A percentile compares a stretch with the other conserved stretches of the same genome.
phyloP scores from a whole-genome alignment of 345 rosid species.

The Dimocarpus longan region DNA sequence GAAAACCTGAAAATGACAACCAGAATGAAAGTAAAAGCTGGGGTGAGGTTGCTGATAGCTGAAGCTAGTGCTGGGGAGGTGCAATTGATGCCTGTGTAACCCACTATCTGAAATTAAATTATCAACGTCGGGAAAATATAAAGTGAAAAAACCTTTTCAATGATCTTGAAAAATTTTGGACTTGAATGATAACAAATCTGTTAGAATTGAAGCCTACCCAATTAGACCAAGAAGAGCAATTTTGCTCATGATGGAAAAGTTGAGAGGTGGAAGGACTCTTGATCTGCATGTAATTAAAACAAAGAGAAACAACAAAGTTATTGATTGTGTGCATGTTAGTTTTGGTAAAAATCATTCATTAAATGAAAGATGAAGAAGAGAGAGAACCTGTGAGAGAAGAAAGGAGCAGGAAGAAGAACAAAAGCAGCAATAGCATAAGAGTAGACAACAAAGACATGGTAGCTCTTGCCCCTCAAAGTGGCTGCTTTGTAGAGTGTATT shows the following conservation, averaged over 20 bases:
- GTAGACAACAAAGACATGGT: conserved; percentile 74
- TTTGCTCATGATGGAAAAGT: conserved; percentile 57
- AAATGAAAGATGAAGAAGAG: not conserved
- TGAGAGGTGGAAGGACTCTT: conserved; percentile 71
- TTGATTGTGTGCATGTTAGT: not conserved
- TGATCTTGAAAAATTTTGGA: too few relatives aligned
- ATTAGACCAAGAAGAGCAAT: conserved; percentile 78
- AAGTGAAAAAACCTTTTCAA: not conserved
- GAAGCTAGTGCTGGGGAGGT: conserved; percentile 94
- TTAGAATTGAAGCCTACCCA: conserved; percentile 50
- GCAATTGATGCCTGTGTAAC: conserved; percentile 77
- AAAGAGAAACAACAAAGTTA: not conserved
- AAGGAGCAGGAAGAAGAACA: conserved; percentile 78
- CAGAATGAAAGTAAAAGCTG: conserved; percentile 92
- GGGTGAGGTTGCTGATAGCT: conserved; percentile 93
- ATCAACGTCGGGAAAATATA: not conserved
- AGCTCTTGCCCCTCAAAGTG: conserved; percentile 71
- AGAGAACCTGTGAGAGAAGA: conserved; percentile 66
- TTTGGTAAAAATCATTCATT: too few relatives aligned
- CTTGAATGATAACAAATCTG: not conserved
- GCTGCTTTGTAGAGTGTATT: conserved; percentile 94
- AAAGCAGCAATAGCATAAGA: conserved; percentile 82
- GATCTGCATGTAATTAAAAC: conserved; percentile 53
- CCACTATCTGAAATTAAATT: conserved; percentile 53
- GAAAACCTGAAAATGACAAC: conserved; percentile 75